phyloP scores from a whole-genome alignment of 116 monocot species.

The Thalassia testudinum region DNA sequence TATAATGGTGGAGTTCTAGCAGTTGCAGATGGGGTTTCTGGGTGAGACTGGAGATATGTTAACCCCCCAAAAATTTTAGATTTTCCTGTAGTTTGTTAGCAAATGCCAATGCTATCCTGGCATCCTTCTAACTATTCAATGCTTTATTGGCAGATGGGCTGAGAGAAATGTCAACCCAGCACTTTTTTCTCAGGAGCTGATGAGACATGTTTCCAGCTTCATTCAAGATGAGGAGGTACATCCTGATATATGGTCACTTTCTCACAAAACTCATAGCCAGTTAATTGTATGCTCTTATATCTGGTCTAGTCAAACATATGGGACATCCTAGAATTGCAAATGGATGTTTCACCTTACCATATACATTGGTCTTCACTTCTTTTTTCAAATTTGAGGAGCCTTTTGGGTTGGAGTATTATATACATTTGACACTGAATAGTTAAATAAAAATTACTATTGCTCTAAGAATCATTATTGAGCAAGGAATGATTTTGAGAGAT shows the following conservation, averaged over 20 bases:
- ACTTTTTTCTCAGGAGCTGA: constrained; percentile 71
- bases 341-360: too few species aligned
- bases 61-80: neutral
- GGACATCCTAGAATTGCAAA: too few species aligned
- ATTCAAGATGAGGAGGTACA: constrained; percentile 70
- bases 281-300: too few species aligned
- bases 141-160: constrained; percentile 66
- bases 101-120: too few species aligned
- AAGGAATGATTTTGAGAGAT: too few species aligned
- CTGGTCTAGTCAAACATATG: too few species aligned
- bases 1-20: constrained; percentile 63
- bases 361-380: too few species aligned
- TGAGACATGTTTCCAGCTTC: constrained; percentile 48
- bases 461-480: too few species aligned
- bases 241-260: neutral
- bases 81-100: neutral
- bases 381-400: too few species aligned
- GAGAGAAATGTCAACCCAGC: constrained; percentile 71
- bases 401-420: too few species aligned
- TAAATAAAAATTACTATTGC: too few species aligned
- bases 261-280: neutral
- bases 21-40: constrained; percentile 93
- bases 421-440: too few species aligned
- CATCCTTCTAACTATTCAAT: constrained; percentile 39
- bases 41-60: constrained; percentile 19